phyloP scores from a whole-genome alignment of 2,329 filamentous ascomycete species.

The Talaromyces sp. region DNA sequence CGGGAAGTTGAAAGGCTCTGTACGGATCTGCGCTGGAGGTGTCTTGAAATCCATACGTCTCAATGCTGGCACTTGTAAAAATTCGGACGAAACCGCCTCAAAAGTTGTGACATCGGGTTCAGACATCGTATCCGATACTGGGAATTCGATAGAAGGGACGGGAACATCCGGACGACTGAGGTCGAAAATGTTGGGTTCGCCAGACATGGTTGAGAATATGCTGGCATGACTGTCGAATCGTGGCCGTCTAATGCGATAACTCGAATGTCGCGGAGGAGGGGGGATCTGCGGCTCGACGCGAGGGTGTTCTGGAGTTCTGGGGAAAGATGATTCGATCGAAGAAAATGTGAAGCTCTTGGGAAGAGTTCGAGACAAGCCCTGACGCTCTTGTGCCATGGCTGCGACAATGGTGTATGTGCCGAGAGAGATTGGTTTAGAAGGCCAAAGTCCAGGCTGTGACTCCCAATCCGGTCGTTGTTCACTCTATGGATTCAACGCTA shows the following conservation, averaged over 20 bases:
- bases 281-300: slow-evolving; percentile 39
- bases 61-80: slow-evolving; percentile 39
- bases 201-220: slow-evolving; percentile 33
- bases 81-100: slow-evolving; percentile 31
- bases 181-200: slow-evolving; percentile 34
- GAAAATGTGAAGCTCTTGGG: slow-evolving; percentile 48
- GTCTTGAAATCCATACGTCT: slow-evolving; percentile 41
- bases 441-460: slow-evolving; percentile 1
- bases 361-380: slow-evolving; percentile 44
- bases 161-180: slow-evolving; percentile 37
- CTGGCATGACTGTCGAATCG: slow-evolving; percentile 39
- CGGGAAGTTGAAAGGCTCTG: slow-evolving; percentile 31
- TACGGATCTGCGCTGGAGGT: slow-evolving; percentile 45
- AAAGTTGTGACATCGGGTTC: slow-evolving; percentile 26
- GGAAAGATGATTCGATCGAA: slow-evolving; percentile 32
- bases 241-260: slow-evolving; percentile 39
- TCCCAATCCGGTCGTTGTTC: slow-evolving; percentile 4
- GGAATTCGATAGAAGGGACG: slow-evolving; percentile 44
- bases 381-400: slow-evolving; percentile 39
- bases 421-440: background rate
- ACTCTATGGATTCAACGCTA: background rate
- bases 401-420: background rate
- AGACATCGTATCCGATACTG: slow-evolving; percentile 26
- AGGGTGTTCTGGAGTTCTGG: slow-evolving; percentile 44
- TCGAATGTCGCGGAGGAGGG: slow-evolving; percentile 45